phyloP scores from a whole-genome alignment of 2,329 filamentous ascomycete species.

The Apiospora aurea region DNA sequence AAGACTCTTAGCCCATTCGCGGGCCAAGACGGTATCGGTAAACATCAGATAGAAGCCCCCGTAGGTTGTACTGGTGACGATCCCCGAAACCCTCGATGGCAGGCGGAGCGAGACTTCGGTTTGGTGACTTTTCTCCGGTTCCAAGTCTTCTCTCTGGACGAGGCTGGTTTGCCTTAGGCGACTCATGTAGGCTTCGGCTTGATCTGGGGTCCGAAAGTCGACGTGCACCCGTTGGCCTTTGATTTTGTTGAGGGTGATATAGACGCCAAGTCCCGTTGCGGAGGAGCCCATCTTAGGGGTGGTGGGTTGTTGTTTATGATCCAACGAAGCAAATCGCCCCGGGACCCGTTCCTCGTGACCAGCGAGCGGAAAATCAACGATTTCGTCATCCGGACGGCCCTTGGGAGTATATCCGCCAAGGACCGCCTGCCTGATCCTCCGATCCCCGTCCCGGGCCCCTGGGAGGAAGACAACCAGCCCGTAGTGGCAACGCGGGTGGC shows the following conservation, averaged over 20 bases:
- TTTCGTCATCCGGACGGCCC: conserved; percentile 25
- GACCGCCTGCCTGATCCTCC: neutral
- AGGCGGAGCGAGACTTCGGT: conserved; percentile 4
- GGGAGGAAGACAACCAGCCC: conserved; percentile 27
- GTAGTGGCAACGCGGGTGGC: conserved; percentile 28
- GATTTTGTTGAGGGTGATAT: neutral
- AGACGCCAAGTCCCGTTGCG: neutral
- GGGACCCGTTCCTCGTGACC: conserved; percentile 31
- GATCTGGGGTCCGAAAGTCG: neutral
- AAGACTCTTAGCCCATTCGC: neutral
- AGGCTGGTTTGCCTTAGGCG: neutral
- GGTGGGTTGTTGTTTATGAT: conserved; percentile 24
- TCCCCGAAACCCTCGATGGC: neutral
- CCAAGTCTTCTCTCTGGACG: neutral
- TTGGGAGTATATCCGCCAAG: neutral
- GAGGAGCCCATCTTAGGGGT: too few relatives aligned
- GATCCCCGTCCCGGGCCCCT: conserved; percentile 15
- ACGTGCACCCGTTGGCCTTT: neutral
- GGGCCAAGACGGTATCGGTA: neutral
- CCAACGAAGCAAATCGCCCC: conserved; percentile 23
- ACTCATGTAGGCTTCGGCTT: neutral
- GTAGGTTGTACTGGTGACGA: neutral
- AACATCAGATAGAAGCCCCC: conserved; percentile 9
- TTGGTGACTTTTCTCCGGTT: neutral
- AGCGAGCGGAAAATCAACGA: conserved; percentile 30